These are phyloP conservation scores for Kandelia obovata DNA, from an alignment of 345 rosid species.

Conservation along the genomic window DNA sequence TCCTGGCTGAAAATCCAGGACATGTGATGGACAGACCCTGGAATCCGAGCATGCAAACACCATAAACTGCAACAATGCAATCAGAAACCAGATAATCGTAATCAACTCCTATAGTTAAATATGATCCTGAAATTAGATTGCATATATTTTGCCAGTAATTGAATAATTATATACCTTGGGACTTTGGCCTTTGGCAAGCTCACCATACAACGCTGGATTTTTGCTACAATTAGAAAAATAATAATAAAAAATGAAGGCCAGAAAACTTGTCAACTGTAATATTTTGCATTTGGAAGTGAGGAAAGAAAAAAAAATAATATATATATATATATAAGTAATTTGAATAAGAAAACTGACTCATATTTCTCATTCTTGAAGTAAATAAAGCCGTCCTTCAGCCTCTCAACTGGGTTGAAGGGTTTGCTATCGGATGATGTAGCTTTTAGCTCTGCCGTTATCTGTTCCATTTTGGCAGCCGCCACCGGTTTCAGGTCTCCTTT, in stretches of 20 bases:
- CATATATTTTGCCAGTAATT: neutral
- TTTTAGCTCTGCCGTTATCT: constrained; percentile 67
- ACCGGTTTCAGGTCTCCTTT: constrained; percentile 1
- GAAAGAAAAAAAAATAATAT: neutral
- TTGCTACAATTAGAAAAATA: constrained; percentile 35
- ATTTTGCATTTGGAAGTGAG: no score
- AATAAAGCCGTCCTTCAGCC: constrained; percentile 68
- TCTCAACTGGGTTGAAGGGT: constrained; percentile 48
- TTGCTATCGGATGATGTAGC: constrained; percentile 29
- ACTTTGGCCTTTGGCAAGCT: constrained; percentile 84
- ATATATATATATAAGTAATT: no score
- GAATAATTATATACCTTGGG: constrained; percentile 51
- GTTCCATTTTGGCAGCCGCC: constrained; percentile 32
- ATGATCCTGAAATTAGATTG: no score
- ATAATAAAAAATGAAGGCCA: neutral
- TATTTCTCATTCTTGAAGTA: constrained; percentile 87
- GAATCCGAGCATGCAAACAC: constrained; percentile 97
- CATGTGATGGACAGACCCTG: constrained; percentile 90
- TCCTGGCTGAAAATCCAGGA: constrained; percentile 81
- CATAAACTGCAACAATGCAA: constrained; percentile 55
- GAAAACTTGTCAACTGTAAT: no score
- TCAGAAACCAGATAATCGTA: neutral
- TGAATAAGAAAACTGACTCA: constrained; percentile 39
- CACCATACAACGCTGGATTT: constrained; percentile 59
- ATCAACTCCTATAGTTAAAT: no score